Evolutionary conservation across 2,329 filamentous ascomycete species (phyloP).

Genomic region (Lasiodiplodia gonubiensis): DNA sequence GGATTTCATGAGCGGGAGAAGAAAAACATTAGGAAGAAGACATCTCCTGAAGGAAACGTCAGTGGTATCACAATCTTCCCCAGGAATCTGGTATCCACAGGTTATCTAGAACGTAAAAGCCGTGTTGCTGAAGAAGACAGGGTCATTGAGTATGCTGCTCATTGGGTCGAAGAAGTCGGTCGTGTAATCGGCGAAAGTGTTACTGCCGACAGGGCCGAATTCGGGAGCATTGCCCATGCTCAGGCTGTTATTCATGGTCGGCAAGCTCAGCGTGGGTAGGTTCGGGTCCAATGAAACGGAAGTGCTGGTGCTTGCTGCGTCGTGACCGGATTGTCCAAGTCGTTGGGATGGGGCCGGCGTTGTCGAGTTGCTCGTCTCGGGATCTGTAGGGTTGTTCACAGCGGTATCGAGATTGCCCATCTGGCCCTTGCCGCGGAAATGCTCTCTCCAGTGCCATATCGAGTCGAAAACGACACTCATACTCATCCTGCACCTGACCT

Average conservation of each 20-base stretch:
- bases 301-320: slow-evolving; percentile 4
- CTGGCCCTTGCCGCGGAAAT: slow-evolving; percentile 48
- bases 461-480: slow-evolving; percentile 86
- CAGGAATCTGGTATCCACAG: background rate
- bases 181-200: slow-evolving; percentile 27
- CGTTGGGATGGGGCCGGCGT: slow-evolving; percentile 57
- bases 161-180: slow-evolving; percentile 30
- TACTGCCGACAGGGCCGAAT: slow-evolving; percentile 4
- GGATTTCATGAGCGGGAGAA: background rate
- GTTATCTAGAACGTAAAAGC: slow-evolving; percentile 17
- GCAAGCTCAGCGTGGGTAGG: slow-evolving; percentile 24
- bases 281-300: slow-evolving; percentile 27
- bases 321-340: slow-evolving; percentile 3
- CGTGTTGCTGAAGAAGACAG: slow-evolving; percentile 27
- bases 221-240: slow-evolving; percentile 23
- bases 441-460: slow-evolving; percentile 82
- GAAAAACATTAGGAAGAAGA: background rate
- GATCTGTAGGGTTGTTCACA: slow-evolving; percentile 85
- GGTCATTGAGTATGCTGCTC: slow-evolving; percentile 29
- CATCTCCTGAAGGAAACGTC: background rate
- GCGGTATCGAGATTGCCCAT: slow-evolving; percentile 61
- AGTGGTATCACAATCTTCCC: slow-evolving; percentile 19
- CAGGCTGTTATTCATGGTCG: slow-evolving; percentile 27
- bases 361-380: slow-evolving; percentile 71
- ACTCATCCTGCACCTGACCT: slow-evolving; percentile 82